Evolutionary conservation across 495 filamentous ascomycete genomes (phyloP), one percentile per base, ranked within the genome.

Genomic region (Penicillium subrubescens): DNA sequence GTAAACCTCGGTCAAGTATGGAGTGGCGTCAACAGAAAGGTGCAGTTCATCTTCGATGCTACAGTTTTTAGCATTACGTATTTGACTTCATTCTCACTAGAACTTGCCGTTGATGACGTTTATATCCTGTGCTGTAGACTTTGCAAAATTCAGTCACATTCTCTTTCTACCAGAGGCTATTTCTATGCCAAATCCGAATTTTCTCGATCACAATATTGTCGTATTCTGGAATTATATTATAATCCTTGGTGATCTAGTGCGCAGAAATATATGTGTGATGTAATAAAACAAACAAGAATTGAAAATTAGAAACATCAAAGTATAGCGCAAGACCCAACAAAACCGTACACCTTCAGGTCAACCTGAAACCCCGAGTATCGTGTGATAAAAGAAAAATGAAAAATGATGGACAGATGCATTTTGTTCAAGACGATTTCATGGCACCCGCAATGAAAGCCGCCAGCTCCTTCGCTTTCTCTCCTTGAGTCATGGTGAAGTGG

Each of bases 401-500:
- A 33, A 1, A 33, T 6, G 3, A 5, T 33, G 31, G 5, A 54
- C 34, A 21, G 37, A 60, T 63, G 57, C 48, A 56, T 37, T 58
- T 55, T 29, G 2, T 56, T 64, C 60, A 74, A 21, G 39, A 63
- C 19, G 68, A 65, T 29, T 53, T 48, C 71, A 74, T 70, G 12
- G 69, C 65, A 21, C 62, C 61, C 17, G 64, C 64, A 55, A 80
- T 80, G 64, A 80, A 80, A 10, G 50, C 63, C 10, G 77, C 70
- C 60, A 80, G 51, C 51, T 76, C 76, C 66, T 73, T 75, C 2
- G 74, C 75, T 61, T 76, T 77, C 58, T 70, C 71, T 14, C 77
- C 77, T 37, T 60, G 68, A 7, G 72, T 77, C 77, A 80, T 80
- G n/a, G 72, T 79, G 63, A 80, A 80, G 59, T 80, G 77, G 31